phyloP scores from a whole-genome alignment of 1,139 yeast genomes.

The Saccharomycopsis hybrid region DNA sequence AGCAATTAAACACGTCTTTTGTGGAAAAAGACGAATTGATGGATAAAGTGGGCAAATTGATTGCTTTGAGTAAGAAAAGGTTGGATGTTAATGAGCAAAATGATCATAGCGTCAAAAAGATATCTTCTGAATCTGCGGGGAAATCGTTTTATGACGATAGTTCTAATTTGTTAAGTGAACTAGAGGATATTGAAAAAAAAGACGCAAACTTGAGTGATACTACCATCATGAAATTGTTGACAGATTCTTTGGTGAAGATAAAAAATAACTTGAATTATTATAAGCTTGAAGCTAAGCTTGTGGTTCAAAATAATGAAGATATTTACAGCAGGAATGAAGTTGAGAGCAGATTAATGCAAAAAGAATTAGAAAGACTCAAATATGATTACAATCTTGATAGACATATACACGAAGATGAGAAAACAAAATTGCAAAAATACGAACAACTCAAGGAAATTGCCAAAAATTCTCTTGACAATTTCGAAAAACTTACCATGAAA shows the following conservation, averaged over 20 bases:
- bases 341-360: constrained; percentile 16
- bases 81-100: background rate
- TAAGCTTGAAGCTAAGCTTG: constrained; percentile 16
- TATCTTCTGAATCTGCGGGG: too few species aligned
- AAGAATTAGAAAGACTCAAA: constrained; percentile 14
- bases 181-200: background rate
- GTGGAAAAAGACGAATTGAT: constrained; percentile 9
- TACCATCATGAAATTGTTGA: constrained; percentile 8
- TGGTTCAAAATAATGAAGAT: constrained; percentile 13
- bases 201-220: constrained; percentile 1
- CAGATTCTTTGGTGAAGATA: constrained; percentile 9
- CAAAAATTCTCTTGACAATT: constrained; percentile 8
- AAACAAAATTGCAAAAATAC: constrained; percentile 7
- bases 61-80: constrained; percentile 6
- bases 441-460: constrained; percentile 14
- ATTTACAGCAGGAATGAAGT: constrained; percentile 12
- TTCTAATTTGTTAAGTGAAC: constrained; percentile 1
- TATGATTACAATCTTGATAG: constrained; percentile 4
- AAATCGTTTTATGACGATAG: constrained; percentile 1
- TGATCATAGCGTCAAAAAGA: background rate
- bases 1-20: background rate
- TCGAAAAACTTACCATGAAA: constrained; percentile 9
- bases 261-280: constrained; percentile 11
- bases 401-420: constrained; percentile 1
- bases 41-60: constrained; percentile 6